Conservation (phyloP, 1,139 yeast genomes). For the Debaryomyces singareniensis region DNA sequence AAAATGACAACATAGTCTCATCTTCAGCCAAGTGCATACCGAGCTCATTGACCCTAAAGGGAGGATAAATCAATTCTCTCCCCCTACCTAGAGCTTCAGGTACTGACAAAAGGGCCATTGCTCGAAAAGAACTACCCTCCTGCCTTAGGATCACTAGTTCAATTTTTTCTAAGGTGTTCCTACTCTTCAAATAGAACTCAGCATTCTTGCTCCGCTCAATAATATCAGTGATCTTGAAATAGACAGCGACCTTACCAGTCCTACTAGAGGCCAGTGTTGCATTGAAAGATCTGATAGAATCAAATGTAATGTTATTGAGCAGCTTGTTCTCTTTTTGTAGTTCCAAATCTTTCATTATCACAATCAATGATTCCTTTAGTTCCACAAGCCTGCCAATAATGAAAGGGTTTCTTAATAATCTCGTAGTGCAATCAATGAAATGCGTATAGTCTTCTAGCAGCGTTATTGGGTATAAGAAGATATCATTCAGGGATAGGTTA, state of each 20-base stretch:
- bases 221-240: slow-evolving; percentile 32
- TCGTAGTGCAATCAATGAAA: slow-evolving; percentile 20
- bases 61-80: slow-evolving; percentile 37
- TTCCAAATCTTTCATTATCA: slow-evolving; percentile 15
- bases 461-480: background rate
- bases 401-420: slow-evolving; percentile 33
- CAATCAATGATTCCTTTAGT: slow-evolving; percentile 13
- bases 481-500: background rate
- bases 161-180: slow-evolving; percentile 8
- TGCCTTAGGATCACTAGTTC: slow-evolving; percentile 30
- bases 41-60: slow-evolving; percentile 29
- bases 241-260: slow-evolving; percentile 28
- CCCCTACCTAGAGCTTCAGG: slow-evolving; percentile 10
- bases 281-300: slow-evolving; percentile 26
- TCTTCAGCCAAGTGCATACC: slow-evolving; percentile 15
- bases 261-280: slow-evolving; percentile 4
- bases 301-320: slow-evolving; percentile 30
- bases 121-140: slow-evolving; percentile 20
- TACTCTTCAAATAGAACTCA: slow-evolving; percentile 11
- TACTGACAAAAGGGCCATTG: slow-evolving; percentile 33
- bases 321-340: slow-evolving; percentile 6
- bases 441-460: slow-evolving; percentile 21
- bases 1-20: too few relatives aligned
- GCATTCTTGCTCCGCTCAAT: slow-evolving; percentile 25
- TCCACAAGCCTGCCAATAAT: slow-evolving; percentile 25